These are phyloP conservation scores for Melastoma candidum DNA, from an alignment of 441 rosid genomes.

Conservation along the genomic window DNA sequence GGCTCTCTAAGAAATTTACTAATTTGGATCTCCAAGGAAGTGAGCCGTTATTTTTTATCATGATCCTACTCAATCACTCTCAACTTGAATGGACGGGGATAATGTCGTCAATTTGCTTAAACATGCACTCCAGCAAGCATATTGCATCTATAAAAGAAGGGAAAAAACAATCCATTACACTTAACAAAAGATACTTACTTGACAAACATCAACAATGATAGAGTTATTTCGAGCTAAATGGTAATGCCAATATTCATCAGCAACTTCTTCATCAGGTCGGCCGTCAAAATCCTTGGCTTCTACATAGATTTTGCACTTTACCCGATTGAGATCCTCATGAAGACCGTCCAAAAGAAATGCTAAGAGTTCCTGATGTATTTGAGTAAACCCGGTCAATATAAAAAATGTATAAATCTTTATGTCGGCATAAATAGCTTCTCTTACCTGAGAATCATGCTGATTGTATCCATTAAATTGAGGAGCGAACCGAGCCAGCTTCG, in stretches of 20 bases:
- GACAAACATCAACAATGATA: slow-evolving; percentile 60
- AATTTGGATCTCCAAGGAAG: too few relatives aligned
- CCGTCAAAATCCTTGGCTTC: slow-evolving; percentile 71
- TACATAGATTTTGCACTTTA: slow-evolving; percentile 58
- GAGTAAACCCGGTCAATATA: not conserved
- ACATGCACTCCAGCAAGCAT: too few relatives aligned
- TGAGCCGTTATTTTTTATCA: too few relatives aligned
- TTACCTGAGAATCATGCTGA: slow-evolving; percentile 86
- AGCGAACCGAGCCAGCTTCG: slow-evolving; percentile 73
- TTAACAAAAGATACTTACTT: slow-evolving; percentile 36
- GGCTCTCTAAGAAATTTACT: too few relatives aligned
- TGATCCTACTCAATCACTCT: too few relatives aligned
- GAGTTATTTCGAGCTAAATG: slow-evolving; percentile 70
- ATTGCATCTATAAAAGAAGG: not conserved
- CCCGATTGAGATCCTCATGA: slow-evolving; percentile 74
- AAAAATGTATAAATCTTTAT: slow-evolving; percentile 4
- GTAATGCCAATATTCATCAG: slow-evolving; percentile 67
- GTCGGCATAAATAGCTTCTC: slow-evolving; percentile 21
- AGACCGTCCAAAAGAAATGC: slow-evolving; percentile 78
- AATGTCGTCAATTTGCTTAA: too few relatives aligned
- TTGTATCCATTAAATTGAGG: slow-evolving; percentile 73
- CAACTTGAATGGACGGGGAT: too few relatives aligned
- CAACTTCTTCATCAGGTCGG: slow-evolving; percentile 55
- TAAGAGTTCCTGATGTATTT: slow-evolving; percentile 41
- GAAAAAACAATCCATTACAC: slow-evolving; percentile 16